Base-by-base conservation (phyloP, 305 asterid species). In the Fraxinus velutina region DNA sequence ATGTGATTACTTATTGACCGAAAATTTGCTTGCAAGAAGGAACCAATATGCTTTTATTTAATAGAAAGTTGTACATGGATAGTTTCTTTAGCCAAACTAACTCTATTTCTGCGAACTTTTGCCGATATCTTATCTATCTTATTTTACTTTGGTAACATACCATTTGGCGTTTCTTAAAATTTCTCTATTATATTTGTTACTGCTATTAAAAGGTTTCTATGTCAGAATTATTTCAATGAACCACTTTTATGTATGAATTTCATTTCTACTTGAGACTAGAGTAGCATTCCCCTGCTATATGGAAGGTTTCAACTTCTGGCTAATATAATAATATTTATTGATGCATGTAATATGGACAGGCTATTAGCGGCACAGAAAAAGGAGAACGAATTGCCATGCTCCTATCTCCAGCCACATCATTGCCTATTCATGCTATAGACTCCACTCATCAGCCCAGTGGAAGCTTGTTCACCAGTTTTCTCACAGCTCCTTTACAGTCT, bases 331-430 rank as follows among this genome's bases (percentile, higher is more conserved):
- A n/a, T 82, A 22, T 81, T 80, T 83, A 79, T 77, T 75, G 76
- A 85, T 79, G 80, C 78, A 77, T 82, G 70, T 68, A 55, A 33
- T 57, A 36, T 84, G 68, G 74, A 79, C 94, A 95, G 99, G 94
- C 82, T 70, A 81, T 95, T 81, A 88, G 89, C 84, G 98, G 97
- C 78, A 82, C 95, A 39, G 98, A 95, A 87, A 95, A 93, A 87
- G 97, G 99, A 81, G 99, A 95, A 86, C 90, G 92, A 39, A 89
- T 90, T 85, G 97, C 97, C 81, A 86, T 95, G 90, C 96, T 95
- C 60, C 92, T 95, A 74, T 95, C 98, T 78, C 95, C 98, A 4
- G 79, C 90, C 22, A 85, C 88, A 72, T 86, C 97, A 74, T 88
- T 92, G 81, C 92, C 94, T 64, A 83, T 92, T 80, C 90, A 92